Conservation (phyloP, 306 rosid genomes). For the Macrotyloma uniflorum region DNA sequence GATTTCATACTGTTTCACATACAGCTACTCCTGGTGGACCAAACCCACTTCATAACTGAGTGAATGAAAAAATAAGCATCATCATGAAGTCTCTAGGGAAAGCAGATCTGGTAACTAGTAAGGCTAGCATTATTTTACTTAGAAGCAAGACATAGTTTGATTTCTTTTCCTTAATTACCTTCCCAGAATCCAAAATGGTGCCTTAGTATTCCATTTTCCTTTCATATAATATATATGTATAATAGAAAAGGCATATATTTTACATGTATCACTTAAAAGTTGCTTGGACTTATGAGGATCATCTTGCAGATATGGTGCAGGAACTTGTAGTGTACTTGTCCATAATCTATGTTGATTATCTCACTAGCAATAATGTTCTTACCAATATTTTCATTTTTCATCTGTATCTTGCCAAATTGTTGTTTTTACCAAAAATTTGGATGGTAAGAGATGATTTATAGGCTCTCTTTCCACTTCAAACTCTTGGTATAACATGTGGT, state of each 20-base stretch:
- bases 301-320: slow-evolving; percentile 3
- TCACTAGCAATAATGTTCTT: neutral
- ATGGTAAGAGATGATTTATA: too few relatives aligned
- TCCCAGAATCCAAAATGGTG: slow-evolving; percentile 8
- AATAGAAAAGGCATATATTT: neutral
- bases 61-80: neutral
- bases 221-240: slow-evolving; percentile 12
- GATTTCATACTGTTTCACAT: slow-evolving; percentile 49
- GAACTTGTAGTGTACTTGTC: slow-evolving; percentile 18
- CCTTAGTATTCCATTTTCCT: slow-evolving; percentile 16
- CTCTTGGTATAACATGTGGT: too few relatives aligned
- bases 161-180: slow-evolving; percentile 4
- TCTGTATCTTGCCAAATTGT: slow-evolving; percentile 1
- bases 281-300: slow-evolving; percentile 1
- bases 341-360: neutral
- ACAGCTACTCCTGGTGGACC: slow-evolving; percentile 68
- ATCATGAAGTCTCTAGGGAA: slow-evolving; percentile 19
- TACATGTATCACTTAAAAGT: slow-evolving; percentile 6
- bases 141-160: slow-evolving; percentile 1
- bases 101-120: slow-evolving; percentile 39
- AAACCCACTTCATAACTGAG: slow-evolving; percentile 76
- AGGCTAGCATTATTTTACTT: neutral
- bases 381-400: neutral
- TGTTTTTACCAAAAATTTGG: too few relatives aligned
- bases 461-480: too few relatives aligned